A percentile compares a stretch with the other conserved stretches of the same genome.
Conservation (phyloP, 495 filamentous ascomycete genomes). For the Aspergillus carlsbadensis region DNA sequence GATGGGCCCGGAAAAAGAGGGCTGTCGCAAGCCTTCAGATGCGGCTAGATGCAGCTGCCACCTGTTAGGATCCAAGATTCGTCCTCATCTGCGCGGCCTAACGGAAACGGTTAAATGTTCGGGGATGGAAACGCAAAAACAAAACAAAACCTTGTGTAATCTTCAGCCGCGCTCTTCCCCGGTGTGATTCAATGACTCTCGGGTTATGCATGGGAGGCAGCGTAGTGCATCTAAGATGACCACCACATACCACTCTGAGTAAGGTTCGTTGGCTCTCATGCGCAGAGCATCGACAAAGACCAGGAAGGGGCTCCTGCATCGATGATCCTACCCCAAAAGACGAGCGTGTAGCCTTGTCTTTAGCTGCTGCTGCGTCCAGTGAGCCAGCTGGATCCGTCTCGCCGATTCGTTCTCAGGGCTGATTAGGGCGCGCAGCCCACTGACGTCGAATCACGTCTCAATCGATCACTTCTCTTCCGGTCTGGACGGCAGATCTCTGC, state of each 20-base stretch:
- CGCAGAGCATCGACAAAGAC: constrained; percentile 10
- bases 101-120: not conserved
- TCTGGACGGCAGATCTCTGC: constrained; percentile 20
- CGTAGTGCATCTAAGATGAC: constrained; percentile 21
- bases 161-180: constrained; percentile 20
- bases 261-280: constrained; percentile 27
- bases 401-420: constrained; percentile 1
- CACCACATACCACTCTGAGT: constrained; percentile 22
- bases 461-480: constrained; percentile 11
- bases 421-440: constrained; percentile 4
- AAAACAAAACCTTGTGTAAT: constrained; percentile 19
- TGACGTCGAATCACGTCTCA: constrained; percentile 12
- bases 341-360: constrained; percentile 17
- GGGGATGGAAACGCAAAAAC: not conserved
- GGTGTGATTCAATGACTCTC: constrained; percentile 12
- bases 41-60: constrained; percentile 28
- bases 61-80: constrained; percentile 23
- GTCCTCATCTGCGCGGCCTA: not conserved
- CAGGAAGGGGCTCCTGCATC: constrained; percentile 12
- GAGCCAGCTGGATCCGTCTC: constrained; percentile 12
- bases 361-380: constrained; percentile 12
- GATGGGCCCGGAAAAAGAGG: not conserved
- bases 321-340: constrained; percentile 18
- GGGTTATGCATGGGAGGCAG: constrained; percentile 20
- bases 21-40: constrained; percentile 11